Base-by-base conservation (phyloP, 306 rosid species). In the Vigna radiata region DNA sequence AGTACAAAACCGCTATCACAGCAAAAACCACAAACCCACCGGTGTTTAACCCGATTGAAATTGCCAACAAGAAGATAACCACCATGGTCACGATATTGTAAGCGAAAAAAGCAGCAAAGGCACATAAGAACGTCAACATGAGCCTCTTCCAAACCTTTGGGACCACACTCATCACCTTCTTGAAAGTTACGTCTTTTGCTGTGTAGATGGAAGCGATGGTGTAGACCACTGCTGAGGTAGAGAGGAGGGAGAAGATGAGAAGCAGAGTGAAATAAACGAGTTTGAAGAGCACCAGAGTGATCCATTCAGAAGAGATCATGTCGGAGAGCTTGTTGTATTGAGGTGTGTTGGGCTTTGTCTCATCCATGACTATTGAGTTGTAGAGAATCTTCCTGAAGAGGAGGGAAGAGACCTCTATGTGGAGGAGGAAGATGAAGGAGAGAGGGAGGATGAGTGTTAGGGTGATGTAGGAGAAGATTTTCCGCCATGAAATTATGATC, bases 221-320 rank as follows among this genome's bases (percentile, higher is more conserved):
- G 86, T 87, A 89, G 8, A 89, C 93, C 19, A 89, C 85, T 1
- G 93, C 91, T 8, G 93, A 83, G 76, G 91, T 89, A 21, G 91
- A 81, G 63, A 89, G 91, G 49, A 89, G 88, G 33, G 88, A 68
- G 54, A 87, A 82, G 68, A 81, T 75, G 68, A 87, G 78, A 55
- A 66, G n/a, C 37, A 84, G 10, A 44, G 85, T 81, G 60, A 87
- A 43, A 84, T 85, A 87, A 6, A 9, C 79, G 3, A 77, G 37
- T n/a, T 83, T 77, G 89, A 87, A 79, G 14, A 87, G 86, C 64
- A 31, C 44, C 1, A 44, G 77, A 8, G 50, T n/a, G 64, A 72
- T 25, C 79, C 76, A n/a, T 52, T 89, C 89, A 0, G 88, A 83
- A 37, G 81, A 79, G 47, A 89, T 1, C 52, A 54, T 13, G 21